These are phyloP conservation scores for Firmiana major DNA, from an alignment of 345 rosid species.

Conservation along the genomic window DNA sequence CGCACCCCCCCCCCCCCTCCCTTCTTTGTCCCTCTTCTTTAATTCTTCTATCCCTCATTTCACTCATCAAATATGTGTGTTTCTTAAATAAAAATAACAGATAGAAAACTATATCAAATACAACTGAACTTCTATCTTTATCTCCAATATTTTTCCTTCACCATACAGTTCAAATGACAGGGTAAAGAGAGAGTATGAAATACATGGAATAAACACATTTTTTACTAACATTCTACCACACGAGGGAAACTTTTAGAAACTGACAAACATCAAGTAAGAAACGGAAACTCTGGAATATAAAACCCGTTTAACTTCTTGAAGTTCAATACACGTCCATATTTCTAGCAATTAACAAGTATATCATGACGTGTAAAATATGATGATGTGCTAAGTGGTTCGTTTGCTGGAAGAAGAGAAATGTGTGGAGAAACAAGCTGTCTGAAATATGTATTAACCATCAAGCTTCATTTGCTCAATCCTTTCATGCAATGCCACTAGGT, in stretches of 20 bases:
- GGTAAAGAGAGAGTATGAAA: neutral
- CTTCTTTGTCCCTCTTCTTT: too few relatives aligned
- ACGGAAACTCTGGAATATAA: neutral
- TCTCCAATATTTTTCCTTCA: neutral
- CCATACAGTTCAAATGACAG: neutral
- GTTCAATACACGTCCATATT: neutral
- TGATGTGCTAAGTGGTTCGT: neutral
- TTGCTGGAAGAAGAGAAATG: neutral
- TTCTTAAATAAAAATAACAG: neutral
- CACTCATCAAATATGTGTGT: too few relatives aligned
- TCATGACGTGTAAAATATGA: neutral
- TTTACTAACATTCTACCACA: neutral
- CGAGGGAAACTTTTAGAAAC: neutral
- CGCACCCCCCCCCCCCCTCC: too few relatives aligned
- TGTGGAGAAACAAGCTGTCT: neutral
- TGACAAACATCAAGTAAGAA: neutral
- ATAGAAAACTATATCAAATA: neutral
- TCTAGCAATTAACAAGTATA: neutral
- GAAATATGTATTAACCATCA: neutral
- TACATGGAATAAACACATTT: neutral
- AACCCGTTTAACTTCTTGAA: neutral
- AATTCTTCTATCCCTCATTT: too few relatives aligned
- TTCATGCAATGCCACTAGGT: neutral
- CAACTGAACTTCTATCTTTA: neutral
- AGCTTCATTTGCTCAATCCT: neutral